Base-by-base conservation (phyloP, 106 monocot genomes). In the Dactylorhiza incarnata region DNA sequence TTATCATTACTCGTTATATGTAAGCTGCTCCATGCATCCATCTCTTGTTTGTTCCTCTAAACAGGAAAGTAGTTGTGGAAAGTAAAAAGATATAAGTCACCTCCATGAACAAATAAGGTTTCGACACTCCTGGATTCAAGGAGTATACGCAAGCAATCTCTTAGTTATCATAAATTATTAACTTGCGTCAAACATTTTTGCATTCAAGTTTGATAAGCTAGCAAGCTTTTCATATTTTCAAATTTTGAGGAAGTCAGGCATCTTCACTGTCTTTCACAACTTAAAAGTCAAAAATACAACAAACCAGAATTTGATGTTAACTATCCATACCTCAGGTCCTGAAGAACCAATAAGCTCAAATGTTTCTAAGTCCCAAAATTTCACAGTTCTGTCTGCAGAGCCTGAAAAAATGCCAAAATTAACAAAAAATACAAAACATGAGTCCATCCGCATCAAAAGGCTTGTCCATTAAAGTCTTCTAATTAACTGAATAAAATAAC, bases 291-390 rank as follows among this genome's bases (percentile, higher is more conserved):
- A 11, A 29, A 65, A 65, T 25, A 0, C 26, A 37, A 37, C 22
- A 19, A 58, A 58, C 20, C 5, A 19, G 58, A 58, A 22, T 19
- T 58, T 19, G 22, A 59, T 59, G 12, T 26, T 26, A 26, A 29
- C 13, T 7, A 12, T 68, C 73, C 69, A 71, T 88, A 95, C 95
- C 92, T 95, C 90, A 66, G 95, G 90, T 50, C 88, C 92, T 61
- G 90, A 73, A 79, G 95, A 92, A 84, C 95, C 95, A 53, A 93
- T 95, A 22, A 95, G 79, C 75, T 95, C 95, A 87, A 95, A 95
- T 43, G 95, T 95, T 87, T 95, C 94, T 53, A 94, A 80, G 81
- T 94, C 94, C 94, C 94, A 94, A 71, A 94, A 94, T 74, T 94
- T 88, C 61, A 94, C 89, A 80, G 91, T 91, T 80, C 78, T 80